Base-by-base conservation (phyloP, 2,329 filamentous ascomycete species). In the Clarireedia sp. region DNA sequence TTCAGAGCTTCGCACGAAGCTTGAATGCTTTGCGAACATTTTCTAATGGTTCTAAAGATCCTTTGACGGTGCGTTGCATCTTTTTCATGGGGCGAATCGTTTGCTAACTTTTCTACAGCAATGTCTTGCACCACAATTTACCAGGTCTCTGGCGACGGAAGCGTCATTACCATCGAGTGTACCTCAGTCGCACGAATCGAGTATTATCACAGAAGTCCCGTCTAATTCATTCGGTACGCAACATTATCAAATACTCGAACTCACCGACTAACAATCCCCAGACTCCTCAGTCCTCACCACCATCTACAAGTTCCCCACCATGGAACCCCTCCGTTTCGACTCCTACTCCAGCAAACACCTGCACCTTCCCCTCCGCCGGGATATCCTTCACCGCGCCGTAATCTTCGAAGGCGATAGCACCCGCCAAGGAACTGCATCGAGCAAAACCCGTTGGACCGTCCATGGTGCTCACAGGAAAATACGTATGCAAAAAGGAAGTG, bases 381-480 rank as follows among this genome's bases (percentile, higher is more conserved):
- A 99, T 71, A 83, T 99, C 62, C 84, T 99, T 53, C 92, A 99
- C 75, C 83, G 89, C 61, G 94, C 94, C 57, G 83, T 99, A 57
- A 75, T 96, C 64, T 97, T 87, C 77, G 94, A 99, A 75, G 94
- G 89, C 63, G 92, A 97, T 75, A 82, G 78, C 67, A 87, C 89
- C 55, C 86, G 94, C 29, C 86, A 90, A 70, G 94, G 94, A 61
- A 95, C 90, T 2, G 94, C 91, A 46, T 86, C 77, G 63, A 83
- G 82, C 60, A 95, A 95, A 76, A 94, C 82, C 66, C 83, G 92
- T 58, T 83, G 73, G 67, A 90, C 97, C 59, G 86, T 99, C 23
- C 82, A 85, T 67, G 94, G 92, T 59, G 94, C 89, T 56, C 81
- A 85, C 69, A 78, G 79, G 66, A 99, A 99, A 75, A 73, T 96